Evolutionary conservation across 257 asterid genomes (phyloP).

Genomic region (Dorcoceras hygrometricum): DNA sequence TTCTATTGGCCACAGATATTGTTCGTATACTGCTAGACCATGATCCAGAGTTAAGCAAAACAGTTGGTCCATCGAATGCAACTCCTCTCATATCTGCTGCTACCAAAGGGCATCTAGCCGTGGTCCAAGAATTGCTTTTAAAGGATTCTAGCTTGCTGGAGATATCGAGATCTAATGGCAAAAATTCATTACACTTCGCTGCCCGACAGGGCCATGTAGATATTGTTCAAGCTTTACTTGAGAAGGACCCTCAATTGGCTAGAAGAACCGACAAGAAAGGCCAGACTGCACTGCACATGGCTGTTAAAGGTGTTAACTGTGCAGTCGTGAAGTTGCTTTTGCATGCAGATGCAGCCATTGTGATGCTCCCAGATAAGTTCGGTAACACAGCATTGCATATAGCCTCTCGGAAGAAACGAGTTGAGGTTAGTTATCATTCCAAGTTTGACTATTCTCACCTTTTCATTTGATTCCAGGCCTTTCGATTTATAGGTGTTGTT

Average conservation of each 20-base stretch:
- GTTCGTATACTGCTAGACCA: slow-evolving; percentile 60
- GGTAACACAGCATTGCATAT: slow-evolving; percentile 64
- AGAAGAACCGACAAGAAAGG: slow-evolving; percentile 73
- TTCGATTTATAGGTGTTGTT: not conserved
- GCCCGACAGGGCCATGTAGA: slow-evolving; percentile 71
- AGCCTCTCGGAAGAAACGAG: slow-evolving; percentile 72
- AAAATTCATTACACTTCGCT: slow-evolving; percentile 62
- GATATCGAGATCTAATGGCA: slow-evolving; percentile 63
- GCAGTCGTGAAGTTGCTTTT: slow-evolving; percentile 52
- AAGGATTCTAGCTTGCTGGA: slow-evolving; percentile 57
- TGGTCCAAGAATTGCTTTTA: slow-evolving; percentile 56
- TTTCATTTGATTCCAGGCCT: not conserved
- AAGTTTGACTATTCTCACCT: not conserved
- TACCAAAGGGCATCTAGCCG: slow-evolving; percentile 54
- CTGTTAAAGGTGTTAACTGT: slow-evolving; percentile 63
- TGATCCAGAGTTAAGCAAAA: slow-evolving; percentile 48
- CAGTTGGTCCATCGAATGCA: slow-evolving; percentile 63
- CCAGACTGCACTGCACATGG: slow-evolving; percentile 75
- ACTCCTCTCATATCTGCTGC: slow-evolving; percentile 77
- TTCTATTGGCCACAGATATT: slow-evolving; percentile 35
- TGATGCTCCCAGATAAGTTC: slow-evolving; percentile 67
- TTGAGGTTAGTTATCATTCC: slow-evolving; percentile 37
- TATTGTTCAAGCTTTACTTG: slow-evolving; percentile 55
- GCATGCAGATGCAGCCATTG: slow-evolving; percentile 60
- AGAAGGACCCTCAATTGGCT: slow-evolving; percentile 58